Percentiles rank a stretch among this genome's conserved stretches.
Evolutionary conservation across 768 basidiomycete genomes (phyloP).

Genomic region (Auricularia auricula-judae): DNA sequence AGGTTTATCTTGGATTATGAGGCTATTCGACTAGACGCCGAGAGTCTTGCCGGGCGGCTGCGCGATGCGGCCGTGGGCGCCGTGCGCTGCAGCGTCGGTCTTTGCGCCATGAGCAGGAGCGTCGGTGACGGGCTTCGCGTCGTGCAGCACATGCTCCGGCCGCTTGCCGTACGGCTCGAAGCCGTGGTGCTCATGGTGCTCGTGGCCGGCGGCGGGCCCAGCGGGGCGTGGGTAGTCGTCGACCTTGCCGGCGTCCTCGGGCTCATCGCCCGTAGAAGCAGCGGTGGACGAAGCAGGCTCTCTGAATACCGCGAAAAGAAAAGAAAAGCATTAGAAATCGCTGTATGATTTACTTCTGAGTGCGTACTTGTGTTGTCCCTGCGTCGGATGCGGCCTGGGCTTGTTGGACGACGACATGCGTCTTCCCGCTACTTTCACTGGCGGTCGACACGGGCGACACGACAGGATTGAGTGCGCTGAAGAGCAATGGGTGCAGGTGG

Average conservation of each 20-base stretch:
- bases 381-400: not conserved
- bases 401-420: not conserved
- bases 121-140: too few species aligned
- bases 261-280: not conserved
- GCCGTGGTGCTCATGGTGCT: not conserved
- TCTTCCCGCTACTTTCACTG: not conserved
- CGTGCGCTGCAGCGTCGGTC: too few species aligned
- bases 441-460: not conserved
- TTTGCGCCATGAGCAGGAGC: too few species aligned
- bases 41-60: too few species aligned
- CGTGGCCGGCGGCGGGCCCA: not conserved
- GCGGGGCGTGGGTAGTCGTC: not conserved
- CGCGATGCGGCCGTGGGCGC: too few species aligned
- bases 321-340: not conserved
- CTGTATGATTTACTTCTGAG: not conserved
- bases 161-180: not conserved
- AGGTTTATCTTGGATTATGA: too few species aligned
- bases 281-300: not conserved
- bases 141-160: not conserved
- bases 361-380: not conserved
- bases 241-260: not conserved
- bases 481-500: not conserved
- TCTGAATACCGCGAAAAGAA: not conserved
- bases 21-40: too few species aligned
- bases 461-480: not conserved